Base-by-base conservation (phyloP, 1,284 basidiomycete genomes). In the Moesziomyces globuligerus region DNA sequence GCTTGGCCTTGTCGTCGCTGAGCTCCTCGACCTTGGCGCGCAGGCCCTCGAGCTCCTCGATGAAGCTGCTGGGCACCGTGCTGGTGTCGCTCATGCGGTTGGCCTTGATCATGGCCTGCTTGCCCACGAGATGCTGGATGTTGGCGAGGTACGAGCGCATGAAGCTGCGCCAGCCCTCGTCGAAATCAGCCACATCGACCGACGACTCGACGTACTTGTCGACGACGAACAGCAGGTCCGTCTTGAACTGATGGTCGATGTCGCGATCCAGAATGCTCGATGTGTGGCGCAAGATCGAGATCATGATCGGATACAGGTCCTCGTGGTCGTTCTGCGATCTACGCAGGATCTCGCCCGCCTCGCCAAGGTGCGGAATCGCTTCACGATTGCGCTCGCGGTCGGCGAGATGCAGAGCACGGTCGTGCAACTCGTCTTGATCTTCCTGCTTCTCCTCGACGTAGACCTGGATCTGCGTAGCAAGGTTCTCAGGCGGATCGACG, bases 401-500 rank as follows among this genome's bases (percentile, higher is more conserved):
- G 7, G 55, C 15, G 32, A 60, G 13, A 15, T 48, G 49, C 18
- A 76, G 48, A 7, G 57, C 57, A 7, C 74, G 54, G 18, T 78
- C 74, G 39, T 65, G 71, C 81, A 92, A 86, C 52, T 93, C 91
- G 78, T 91, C 89, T 80, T 92, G 90, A 81, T 95, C 93, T 70
- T 93, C 92, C 47, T 90, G 90, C 74, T 92, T 91, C 81, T 94
- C 92, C 69, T 95, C 92, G 0, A 87, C 87, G 74, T 93, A 94
- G 17, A 92, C 86, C 66, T 90, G 88, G 7, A 94, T 84, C 75
- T 94, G 92, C 0, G 86, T 90, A 17, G 89, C 78, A 26, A 94
- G 84, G 1, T 83, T 83, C 41, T 93, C 91, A 11, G 92, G 90
- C 1, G 91, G 90, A 72, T 88, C 87, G 40, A 89, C 85, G 74